A percentile compares a stretch with the other conserved stretches of the same genome.
These are phyloP conservation scores for Colletotrichum cuscutae DNA, from an alignment of 2,329 filamentous ascomycete species.

Conservation along the genomic window DNA sequence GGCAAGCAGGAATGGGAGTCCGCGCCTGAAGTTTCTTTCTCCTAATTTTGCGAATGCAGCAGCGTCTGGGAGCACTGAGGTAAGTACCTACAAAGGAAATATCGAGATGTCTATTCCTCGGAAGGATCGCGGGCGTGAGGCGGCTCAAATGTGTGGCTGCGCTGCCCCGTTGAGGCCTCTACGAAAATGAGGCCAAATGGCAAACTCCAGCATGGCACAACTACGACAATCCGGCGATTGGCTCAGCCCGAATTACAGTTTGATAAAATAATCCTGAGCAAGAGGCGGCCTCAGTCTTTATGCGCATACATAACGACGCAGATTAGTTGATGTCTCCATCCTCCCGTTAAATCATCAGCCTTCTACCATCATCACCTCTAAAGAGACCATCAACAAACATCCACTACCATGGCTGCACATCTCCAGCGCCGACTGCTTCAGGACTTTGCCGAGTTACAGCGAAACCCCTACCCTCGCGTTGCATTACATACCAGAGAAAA, in stretches of 20 bases:
- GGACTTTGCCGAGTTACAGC: constrained; percentile 57
- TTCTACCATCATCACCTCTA: background rate
- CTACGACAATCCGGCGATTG: background rate
- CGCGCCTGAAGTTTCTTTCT: background rate
- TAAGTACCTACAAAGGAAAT: background rate
- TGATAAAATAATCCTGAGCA: too few relatives aligned
- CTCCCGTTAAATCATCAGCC: background rate
- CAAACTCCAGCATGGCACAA: background rate
- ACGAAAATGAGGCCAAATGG: constrained; percentile 7
- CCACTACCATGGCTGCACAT: constrained; percentile 1
- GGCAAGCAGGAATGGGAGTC: too few relatives aligned
- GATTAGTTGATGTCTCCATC: too few relatives aligned
- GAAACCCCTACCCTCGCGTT: constrained; percentile 58
- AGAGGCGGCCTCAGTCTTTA: background rate
- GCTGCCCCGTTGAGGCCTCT: background rate
- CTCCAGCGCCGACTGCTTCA: constrained; percentile 46
- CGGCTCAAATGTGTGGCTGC: background rate
- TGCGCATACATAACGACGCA: background rate
- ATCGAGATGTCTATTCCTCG: background rate
- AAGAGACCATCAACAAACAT: background rate
- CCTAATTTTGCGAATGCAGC: background rate
- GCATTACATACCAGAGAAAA: constrained; percentile 48
- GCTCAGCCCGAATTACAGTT: background rate
- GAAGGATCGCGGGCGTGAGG: background rate
- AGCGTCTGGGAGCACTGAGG: background rate